A percentile compares a stretch with the other conserved stretches of the same genome.
Evolutionary conservation across 208 protist species (phyloP).

Genomic region (Lotmaria passim): DNA sequence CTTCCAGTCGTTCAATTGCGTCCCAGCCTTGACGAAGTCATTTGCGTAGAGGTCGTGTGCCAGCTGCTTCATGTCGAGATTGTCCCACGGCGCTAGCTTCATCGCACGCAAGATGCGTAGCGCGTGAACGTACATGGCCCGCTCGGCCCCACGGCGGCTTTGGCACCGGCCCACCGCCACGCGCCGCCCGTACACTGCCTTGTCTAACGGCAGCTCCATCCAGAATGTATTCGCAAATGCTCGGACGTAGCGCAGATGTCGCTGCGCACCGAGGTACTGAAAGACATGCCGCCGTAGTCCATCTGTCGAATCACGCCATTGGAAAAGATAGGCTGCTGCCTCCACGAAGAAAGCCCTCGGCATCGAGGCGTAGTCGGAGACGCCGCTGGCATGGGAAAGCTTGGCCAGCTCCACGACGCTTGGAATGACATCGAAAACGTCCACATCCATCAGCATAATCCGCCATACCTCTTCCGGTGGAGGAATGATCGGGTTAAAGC

Average conservation of each 20-base stretch:
- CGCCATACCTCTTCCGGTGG: slow-evolving; percentile 56
- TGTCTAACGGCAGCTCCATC: slow-evolving; percentile 66
- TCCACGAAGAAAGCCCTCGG: slow-evolving; percentile 34
- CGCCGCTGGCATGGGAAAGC: not conserved
- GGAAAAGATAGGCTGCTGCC: slow-evolving; percentile 21
- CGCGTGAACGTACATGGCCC: slow-evolving; percentile 64
- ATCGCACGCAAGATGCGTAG: slow-evolving; percentile 59
- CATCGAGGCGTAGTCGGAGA: not conserved
- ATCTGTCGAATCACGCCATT: not conserved
- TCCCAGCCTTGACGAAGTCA: not conserved
- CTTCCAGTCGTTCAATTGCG: slow-evolving; percentile 18
- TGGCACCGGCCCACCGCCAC: slow-evolving; percentile 66
- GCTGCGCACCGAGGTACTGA: slow-evolving; percentile 69
- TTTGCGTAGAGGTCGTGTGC: slow-evolving; percentile 24
- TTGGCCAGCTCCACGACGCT: not conserved
- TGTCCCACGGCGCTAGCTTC: slow-evolving; percentile 52
- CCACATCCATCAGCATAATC: slow-evolving; percentile 54
- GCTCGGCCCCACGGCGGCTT: slow-evolving; percentile 47
- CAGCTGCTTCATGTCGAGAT: slow-evolving; percentile 7
- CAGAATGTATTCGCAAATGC: slow-evolving; percentile 66
- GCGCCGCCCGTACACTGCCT: slow-evolving; percentile 38
- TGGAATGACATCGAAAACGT: slow-evolving; percentile 60
- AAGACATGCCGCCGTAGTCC: slow-evolving; percentile 16
- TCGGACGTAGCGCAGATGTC: slow-evolving; percentile 22
- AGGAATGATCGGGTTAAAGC: slow-evolving; percentile 28